Percentiles rank a stretch among this genome's conserved stretches.
These are phyloP conservation scores for Halophytophthora batemanensis DNA, from an alignment of 352 stramenopile species.

Conservation along the genomic window DNA sequence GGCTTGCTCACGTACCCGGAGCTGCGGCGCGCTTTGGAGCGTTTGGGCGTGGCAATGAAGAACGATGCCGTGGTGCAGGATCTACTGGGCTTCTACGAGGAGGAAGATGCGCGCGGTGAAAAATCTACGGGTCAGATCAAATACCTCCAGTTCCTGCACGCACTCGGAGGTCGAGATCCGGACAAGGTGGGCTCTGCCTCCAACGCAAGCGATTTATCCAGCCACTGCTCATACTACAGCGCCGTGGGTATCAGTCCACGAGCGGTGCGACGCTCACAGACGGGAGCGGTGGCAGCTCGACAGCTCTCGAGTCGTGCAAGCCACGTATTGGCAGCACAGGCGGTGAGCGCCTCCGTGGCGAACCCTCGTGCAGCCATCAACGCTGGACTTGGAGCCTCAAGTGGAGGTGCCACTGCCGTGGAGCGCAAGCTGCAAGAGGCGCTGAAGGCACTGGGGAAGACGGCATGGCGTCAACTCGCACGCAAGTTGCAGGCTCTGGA, in stretches of 20 bases:
- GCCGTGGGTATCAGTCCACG: slow-evolving; percentile 64
- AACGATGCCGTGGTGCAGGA: slow-evolving; percentile 40
- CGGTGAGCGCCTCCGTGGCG: slow-evolving; percentile 25
- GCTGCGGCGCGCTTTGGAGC: slow-evolving; percentile 56
- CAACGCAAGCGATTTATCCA: slow-evolving; percentile 63
- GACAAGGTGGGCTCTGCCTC: slow-evolving; percentile 49
- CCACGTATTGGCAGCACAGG: slow-evolving; percentile 37
- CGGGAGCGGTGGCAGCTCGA: slow-evolving; percentile 13
- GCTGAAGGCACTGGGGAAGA: slow-evolving; percentile 44
- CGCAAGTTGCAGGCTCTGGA: slow-evolving; percentile 65
- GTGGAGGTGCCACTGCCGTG: slow-evolving; percentile 37
- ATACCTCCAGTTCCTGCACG: slow-evolving; percentile 65
- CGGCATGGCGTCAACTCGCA: slow-evolving; percentile 54
- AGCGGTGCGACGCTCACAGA: slow-evolving; percentile 25
- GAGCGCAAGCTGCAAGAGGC: slow-evolving; percentile 65
- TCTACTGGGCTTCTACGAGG: slow-evolving; percentile 42
- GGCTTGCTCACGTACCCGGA: slow-evolving; percentile 57
- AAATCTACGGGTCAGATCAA: slow-evolving; percentile 41
- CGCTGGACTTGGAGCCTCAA: slow-evolving; percentile 16
- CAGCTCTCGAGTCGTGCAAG: slow-evolving; percentile 30
- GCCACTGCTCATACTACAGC: slow-evolving; percentile 79
- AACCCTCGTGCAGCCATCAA: slow-evolving; percentile 30
- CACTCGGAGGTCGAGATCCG: slow-evolving; percentile 55
- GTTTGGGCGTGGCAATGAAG: slow-evolving; percentile 39
- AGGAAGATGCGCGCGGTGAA: slow-evolving; percentile 52